phyloP scores from a whole-genome alignment of 768 basidiomycete genomes.

The Erythrobasidium yunnanense region DNA sequence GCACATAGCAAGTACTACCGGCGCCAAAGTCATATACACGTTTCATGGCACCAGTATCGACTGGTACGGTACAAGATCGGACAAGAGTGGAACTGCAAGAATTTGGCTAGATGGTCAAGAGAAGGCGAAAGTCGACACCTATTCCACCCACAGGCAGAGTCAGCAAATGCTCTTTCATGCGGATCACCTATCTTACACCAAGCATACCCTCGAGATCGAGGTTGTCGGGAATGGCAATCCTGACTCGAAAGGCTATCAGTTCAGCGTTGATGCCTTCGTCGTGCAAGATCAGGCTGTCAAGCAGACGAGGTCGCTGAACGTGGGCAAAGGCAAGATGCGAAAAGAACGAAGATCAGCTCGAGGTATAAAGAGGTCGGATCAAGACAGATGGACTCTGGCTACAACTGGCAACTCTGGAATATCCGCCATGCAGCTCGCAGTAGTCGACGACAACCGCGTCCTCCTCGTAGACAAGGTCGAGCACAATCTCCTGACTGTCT shows the following conservation, averaged over 20 bases:
- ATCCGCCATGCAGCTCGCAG: slow-evolving; percentile 46
- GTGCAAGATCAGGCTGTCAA: not conserved
- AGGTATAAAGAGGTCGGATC: not conserved
- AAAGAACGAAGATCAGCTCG: not conserved
- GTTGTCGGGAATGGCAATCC: not conserved
- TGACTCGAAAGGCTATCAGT: not conserved
- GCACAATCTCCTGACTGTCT: slow-evolving; percentile 30
- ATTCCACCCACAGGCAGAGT: not conserved
- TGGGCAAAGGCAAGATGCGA: not conserved
- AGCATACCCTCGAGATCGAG: not conserved
- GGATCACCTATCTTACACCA: not conserved
- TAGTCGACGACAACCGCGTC: slow-evolving; percentile 2
- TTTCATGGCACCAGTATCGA: slow-evolving; percentile 10
- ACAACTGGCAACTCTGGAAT: slow-evolving; percentile 49
- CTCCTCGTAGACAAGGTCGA: slow-evolving; percentile 35
- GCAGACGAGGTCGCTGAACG: not conserved
- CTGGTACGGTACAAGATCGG: slow-evolving; percentile 3
- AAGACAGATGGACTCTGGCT: not conserved
- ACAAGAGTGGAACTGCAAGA: too few species aligned
- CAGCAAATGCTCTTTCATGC: slow-evolving; percentile 3
- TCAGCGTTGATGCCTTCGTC: slow-evolving; percentile 17
- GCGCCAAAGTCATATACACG: not conserved
- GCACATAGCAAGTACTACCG: not conserved
- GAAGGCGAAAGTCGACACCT: slow-evolving; percentile 9
- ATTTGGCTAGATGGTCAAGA: too few species aligned